Evolutionary conservation across 2,329 filamentous ascomycete species (phyloP), one percentile per base, ranked within the genome.

Genomic region (Trichophyton rubrum): DNA sequence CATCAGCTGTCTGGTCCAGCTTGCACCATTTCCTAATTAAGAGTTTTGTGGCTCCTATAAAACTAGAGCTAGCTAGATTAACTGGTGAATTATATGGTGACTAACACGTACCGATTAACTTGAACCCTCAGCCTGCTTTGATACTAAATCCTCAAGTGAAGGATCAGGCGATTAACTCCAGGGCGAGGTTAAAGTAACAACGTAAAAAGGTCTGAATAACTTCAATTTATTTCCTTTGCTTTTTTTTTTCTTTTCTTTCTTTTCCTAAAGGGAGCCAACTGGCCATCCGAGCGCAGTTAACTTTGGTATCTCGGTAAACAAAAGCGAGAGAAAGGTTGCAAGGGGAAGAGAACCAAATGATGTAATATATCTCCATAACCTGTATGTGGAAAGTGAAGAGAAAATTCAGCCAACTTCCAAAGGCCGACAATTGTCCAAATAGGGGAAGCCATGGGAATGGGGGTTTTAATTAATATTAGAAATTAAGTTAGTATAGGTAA

Each of bases 391-490:
- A 24, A 24, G 43, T 53, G 49, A 33, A 53, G 22, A 30, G 49
- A 33, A 33, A 53, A 13, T 13, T 53, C 22, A 53, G 6, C 4
- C 11, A 30, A 51, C 5, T 13, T 20, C 17, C 17, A 22, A 51
- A 51, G 11, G 45, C 22, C 45, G 15, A 51, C 45, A 51, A 27
- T 11, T 24, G 3, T 8, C 11, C 13, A 53, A 13, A 9, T 30
- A 30, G 27, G 49, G 27, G 27, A 30, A n/a, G 49, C 17, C 13
- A 5, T 33, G 49, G 15, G 20, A 57, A 38, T 7, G 33, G 33
- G 33, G 27, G 27, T 6, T 30, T 38, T 9, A 38, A 57, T 57
- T 57, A 57, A 57, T 33, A 57, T 57, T 57, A 57, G 55, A 57
- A 24, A 57, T 57, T 57, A 57, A 17, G 20, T 57, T 57, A 57